Evolutionary conservation across 164 flowering plant species (phyloP), one percentile per base, ranked within the genome.

Genomic region (Chimonanthus praecox): DNA sequence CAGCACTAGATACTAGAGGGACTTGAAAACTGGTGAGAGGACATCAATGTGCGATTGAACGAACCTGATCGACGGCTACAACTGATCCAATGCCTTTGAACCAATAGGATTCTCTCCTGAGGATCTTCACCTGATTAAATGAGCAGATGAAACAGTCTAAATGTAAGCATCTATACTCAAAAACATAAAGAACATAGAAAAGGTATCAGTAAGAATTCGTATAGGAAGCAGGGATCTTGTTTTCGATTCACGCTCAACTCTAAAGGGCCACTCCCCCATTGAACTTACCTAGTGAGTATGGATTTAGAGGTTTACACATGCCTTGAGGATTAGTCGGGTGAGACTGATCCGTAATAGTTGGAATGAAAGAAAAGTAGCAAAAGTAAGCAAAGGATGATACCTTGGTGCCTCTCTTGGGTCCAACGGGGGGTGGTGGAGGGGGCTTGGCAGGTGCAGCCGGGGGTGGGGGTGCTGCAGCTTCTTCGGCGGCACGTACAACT

Each of bases 401-500:
- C 97, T 87, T 90, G 7, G 98, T 45, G 47, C 99, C 99, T 83
- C 98, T 90, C 88, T 89, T 92, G 82, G 99, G 99, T 45, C 99
- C 99, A 76, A 95, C 80, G 10, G 98, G 98, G 1, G 96, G 90
- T 2, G 98, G 99, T 84, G 90, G 89, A 63, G 88, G 78, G 70
- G 75, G 80, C 75, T 49, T 10, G 77, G 68, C 8, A 15, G 68
- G 71, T 1, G 88, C 82, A 71, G 89, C 80, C 47, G 87, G 75
- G 4, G 88, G 80, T 2, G 97, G 68, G 0, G 92, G 73, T 15
- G 73, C 66, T 0, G 84, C 85, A 0, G 76, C 84, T 50, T 81
- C 94, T 13, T 83, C 97, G 1, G 88, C 73, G 0, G 97, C 97
- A 49, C 92, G 83, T 5, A 90, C 91, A 21, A 90, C 88, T 33